These are phyloP conservation scores for Tetrapyrgos nigripes DNA, from an alignment of 1,284 basidiomycete genomes.

Conservation along the genomic window DNA sequence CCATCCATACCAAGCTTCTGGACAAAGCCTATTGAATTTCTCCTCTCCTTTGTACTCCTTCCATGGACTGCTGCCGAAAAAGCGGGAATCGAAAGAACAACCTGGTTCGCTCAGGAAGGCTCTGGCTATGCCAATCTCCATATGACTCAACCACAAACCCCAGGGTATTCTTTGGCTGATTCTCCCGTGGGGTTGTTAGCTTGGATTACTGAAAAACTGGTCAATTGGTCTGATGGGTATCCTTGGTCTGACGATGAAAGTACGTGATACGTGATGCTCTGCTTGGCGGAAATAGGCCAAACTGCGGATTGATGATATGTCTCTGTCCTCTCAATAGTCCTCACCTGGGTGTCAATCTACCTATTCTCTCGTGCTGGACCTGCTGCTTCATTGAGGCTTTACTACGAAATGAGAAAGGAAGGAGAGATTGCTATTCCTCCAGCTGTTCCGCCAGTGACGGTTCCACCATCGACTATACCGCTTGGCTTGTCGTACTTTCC, in stretches of 20 bases:
- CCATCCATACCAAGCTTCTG: constrained; percentile 27
- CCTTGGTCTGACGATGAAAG: constrained; percentile 42
- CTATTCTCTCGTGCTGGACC: constrained; percentile 46
- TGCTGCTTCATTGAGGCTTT: constrained; percentile 43
- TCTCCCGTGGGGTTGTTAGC: constrained; percentile 50
- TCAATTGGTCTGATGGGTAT: constrained; percentile 50
- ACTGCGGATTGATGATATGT: background rate
- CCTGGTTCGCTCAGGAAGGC: constrained; percentile 28
- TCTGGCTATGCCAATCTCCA: constrained; percentile 35
- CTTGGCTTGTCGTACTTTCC: constrained; percentile 40
- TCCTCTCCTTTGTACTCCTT: constrained; percentile 27
- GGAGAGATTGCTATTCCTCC: background rate
- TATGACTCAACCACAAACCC: constrained; percentile 43
- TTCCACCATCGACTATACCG: constrained; percentile 28
- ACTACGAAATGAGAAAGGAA: constrained; percentile 34
- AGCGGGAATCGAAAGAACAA: constrained; percentile 21
- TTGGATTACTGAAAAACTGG: constrained; percentile 30
- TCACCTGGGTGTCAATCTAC: constrained; percentile 47
- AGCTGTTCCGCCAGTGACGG: background rate
- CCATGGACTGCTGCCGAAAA: constrained; percentile 28
- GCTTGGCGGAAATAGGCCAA: background rate
- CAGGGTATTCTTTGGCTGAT: constrained; percentile 47
- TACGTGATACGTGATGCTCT: constrained; percentile 33
- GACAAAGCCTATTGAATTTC: no score
- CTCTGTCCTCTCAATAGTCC: constrained; percentile 26